A percentile compares a stretch with the other conserved stretches of the same genome.
Evolutionary conservation across 2,329 filamentous ascomycete genomes (phyloP).

Genomic region (Aspergillus versicolor): DNA sequence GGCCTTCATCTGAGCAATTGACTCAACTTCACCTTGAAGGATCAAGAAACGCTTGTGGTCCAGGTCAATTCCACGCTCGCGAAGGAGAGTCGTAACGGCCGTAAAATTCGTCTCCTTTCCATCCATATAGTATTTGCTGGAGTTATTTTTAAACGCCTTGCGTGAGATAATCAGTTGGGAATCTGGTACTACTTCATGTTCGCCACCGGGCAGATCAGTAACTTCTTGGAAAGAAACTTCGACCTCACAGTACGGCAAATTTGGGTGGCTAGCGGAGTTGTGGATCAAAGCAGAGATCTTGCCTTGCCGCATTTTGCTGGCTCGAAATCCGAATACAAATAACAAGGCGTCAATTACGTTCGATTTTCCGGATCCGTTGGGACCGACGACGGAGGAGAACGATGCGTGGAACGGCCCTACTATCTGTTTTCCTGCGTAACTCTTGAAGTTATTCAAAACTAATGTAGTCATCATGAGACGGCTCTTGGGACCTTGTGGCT

Average conservation of each 20-base stretch:
- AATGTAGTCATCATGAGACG: slow-evolving; percentile 92
- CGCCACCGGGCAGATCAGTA: slow-evolving; percentile 77
- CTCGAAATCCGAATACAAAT: slow-evolving; percentile 98
- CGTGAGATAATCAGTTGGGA: slow-evolving; percentile 86
- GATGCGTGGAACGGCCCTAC: slow-evolving; percentile 96
- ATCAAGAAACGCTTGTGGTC: slow-evolving; percentile 99
- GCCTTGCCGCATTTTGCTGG: slow-evolving; percentile 98
- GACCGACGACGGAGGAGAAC: slow-evolving; percentile 95
- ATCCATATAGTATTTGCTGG: slow-evolving; percentile 98
- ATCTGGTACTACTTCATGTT: slow-evolving; percentile 73
- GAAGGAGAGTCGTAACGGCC: slow-evolving; percentile 80
- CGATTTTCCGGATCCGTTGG: slow-evolving; percentile 96
- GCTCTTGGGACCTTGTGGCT: slow-evolving; percentile 74
- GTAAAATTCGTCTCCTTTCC: slow-evolving; percentile 88
- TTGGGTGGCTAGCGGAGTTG: slow-evolving; percentile 83
- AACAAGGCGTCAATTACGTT: slow-evolving; percentile 98
- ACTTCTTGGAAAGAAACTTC: slow-evolving; percentile 96
- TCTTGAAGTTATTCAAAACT: slow-evolving; percentile 96
- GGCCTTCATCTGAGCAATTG: slow-evolving; percentile 98
- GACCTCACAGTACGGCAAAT: slow-evolving; percentile 89
- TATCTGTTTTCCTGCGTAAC: slow-evolving; percentile 91
- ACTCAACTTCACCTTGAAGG: slow-evolving; percentile 95
- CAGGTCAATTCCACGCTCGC: slow-evolving; percentile 85
- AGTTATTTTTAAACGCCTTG: slow-evolving; percentile 95
- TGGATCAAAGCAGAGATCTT: slow-evolving; percentile 98